Evolutionary conservation across 192 early-diverging fungal species (phyloP), one percentile per base, ranked within the genome.

Genomic region (Linnemannia exigua): DNA sequence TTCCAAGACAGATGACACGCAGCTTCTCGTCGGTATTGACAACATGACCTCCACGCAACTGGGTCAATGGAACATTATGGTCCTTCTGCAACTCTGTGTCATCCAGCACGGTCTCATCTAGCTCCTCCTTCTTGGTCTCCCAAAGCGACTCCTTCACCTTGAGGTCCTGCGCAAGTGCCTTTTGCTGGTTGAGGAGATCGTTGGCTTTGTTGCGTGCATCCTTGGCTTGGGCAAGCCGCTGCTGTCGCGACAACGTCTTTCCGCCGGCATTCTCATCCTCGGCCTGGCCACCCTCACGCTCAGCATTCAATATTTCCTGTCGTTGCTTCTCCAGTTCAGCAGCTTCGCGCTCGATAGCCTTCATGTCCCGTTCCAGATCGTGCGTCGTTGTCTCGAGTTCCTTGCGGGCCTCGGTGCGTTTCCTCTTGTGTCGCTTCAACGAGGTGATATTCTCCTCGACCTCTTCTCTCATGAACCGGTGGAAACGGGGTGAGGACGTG

Each of bases 81-180:
- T 86, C 84, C 70, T 80, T 86, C 37, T 86, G 84, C 17, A 86
- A 37, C 28, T 77, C 75, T 3, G 58, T 77, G 54, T 86, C 84
- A 36, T 86, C 84, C 38, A 74, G 33, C 2, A 71, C 76, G 36
- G 80, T 79, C 6, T 74, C 58, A 6, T 86, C 75, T 2, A 86
- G 75, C 38, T 77, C 74, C 19, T 86, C 74, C 69, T 80, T 80
- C 61, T 86, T 86, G 46, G 74, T n/a, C 70, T 86, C 84, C 84
- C 84, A 86, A 38, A 70, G n/a, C 9, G 77, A 20, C 35, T 86
- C 84, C 50, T 76, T 80, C 41, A 25, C 9, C 70, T 86, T 86
- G 25, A 86, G 79, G 1, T 80, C 79, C 11, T 71, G 72, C 12
- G 75, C 75, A 4, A 86, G 50, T 19, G 74, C 52, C n/a, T 77